Base-by-base conservation (phyloP, 23 red algal genomes). In the Gracilaria vermiculophylla region DNA sequence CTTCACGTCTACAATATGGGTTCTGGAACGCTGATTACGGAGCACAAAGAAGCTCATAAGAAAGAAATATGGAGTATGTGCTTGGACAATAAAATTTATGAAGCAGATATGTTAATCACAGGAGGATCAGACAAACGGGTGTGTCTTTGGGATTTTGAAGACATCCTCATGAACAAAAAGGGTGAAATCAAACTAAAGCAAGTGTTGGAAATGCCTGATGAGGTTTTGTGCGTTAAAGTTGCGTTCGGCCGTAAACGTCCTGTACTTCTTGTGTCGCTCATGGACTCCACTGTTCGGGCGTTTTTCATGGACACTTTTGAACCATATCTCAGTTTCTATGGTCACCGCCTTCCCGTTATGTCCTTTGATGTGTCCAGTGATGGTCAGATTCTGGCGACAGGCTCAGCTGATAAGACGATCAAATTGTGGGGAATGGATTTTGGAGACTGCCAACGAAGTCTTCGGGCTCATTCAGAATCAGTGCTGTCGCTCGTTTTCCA, bases 381-480 rank as follows among this genome's bases (percentile, higher is more conserved):
- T 73, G 92, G 91, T 39, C 35, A 51, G 78, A 39, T 99, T 49
- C 44, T 99, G 0, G 94, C 86, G 16, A 99, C 97, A 8, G 93
- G 93, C 24, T 95, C 97, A 4, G 92, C 89, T 20, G 97, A 99
- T 69, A 95, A 94, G 83, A 95, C 90, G n/a, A 73, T 92, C 55
- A 99, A 95, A 73, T 33, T 99, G 9, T 99, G 97, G 97, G 97
- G 93, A 6, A 54, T 99, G 76, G 88, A 99, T 25, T 99, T 95
- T 76, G 97, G 97, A 40, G 97, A 99, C 51, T 94, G 90, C 53
- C 88, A 85, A 34, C 45, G 90, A 19, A 94, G 93, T 81, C 53
- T 99, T 53, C 91, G 93, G n/a, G 93, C 90, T 37, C 93, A 95
- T 62, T 78, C 80, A 20, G 91, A 91, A 42, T 77, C 92, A 24